Evolutionary conservation across 1,139 yeast species (phyloP), one percentile per base, ranked within the genome.

Genomic region (Yamadazyma atlantica): DNA sequence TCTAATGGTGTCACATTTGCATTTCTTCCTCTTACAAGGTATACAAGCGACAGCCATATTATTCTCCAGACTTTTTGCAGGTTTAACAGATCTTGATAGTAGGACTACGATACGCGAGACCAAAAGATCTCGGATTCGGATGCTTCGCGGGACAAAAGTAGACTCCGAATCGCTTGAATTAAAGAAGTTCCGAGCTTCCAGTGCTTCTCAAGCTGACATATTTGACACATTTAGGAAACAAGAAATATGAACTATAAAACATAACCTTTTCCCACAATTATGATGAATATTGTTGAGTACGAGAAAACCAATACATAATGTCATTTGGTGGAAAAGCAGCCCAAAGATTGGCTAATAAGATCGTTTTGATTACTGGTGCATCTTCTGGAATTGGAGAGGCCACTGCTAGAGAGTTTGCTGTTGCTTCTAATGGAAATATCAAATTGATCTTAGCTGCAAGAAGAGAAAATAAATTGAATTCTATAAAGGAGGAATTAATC

Each of bases 391-490:
- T 85, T 51, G 94, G 94, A 22, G 74, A 75, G 53, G 89, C 92
- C 17, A 82, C 89, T 10, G 95, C 94, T 3, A 54, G 66, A 26
- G 89, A 84, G 54, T 80, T 85, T 47, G 84, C 86, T 33, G 73
- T 66, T 19, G 86, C 89, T 11, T 69, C 90, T 13, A 66, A 78
- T 37, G 94, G 95, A 33, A 60, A 75, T 25, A 60, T 84, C 48
- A 80, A 80, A 46, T 68, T 87, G 44, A 67, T 87, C 40, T 66
- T 85, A 14, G 73, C 85, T 3, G 94, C 94, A 4, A 75, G 94
- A 59, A 73, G 94, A 59, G 55, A 70, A 29, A 85, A 81, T 12
- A 71, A 69, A 43, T 61, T 82, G 33, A 58, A 65, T 9, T 58
- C 64, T 18, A 60, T 84, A 38, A 70, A 81, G 49, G 50, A 56